A percentile compares a stretch with the other conserved stretches of the same genome.
These are phyloP conservation scores for Tulasnella sp. DNA, from an alignment of 768 basidiomycete species.

Conservation along the genomic window DNA sequence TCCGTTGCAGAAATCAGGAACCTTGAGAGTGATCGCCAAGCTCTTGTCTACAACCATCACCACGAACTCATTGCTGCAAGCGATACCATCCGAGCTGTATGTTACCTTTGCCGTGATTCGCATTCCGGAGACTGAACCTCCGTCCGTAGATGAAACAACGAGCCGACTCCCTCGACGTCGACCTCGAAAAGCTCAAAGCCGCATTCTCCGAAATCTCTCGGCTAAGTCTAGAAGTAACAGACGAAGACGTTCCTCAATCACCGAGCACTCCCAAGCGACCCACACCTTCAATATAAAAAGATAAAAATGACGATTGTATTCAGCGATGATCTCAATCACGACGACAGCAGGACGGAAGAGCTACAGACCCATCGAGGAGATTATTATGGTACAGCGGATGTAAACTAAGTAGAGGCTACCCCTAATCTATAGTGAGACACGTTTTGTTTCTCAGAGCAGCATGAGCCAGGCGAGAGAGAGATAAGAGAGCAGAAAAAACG, in stretches of 20 bases:
- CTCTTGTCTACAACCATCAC: slow-evolving; percentile 91
- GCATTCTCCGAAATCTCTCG: slow-evolving; percentile 87
- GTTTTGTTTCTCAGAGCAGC: slow-evolving; percentile 9
- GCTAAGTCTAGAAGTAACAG: slow-evolving; percentile 53
- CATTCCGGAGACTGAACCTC: neutral
- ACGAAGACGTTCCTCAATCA: slow-evolving; percentile 2
- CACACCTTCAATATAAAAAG: neutral
- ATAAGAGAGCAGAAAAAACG: neutral
- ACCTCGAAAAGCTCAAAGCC: slow-evolving; percentile 72
- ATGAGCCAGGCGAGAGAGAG: neutral
- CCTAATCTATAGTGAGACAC: slow-evolving; percentile 8
- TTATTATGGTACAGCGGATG: slow-evolving; percentile 17
- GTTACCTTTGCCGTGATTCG: slow-evolving; percentile 33
- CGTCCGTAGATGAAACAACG: slow-evolving; percentile 72
- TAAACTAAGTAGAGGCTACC: slow-evolving; percentile 14
- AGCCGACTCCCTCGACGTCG: slow-evolving; percentile 78
- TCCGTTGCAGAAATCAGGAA: slow-evolving; percentile 68
- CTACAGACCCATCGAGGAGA: slow-evolving; percentile 12
- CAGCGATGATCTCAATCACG: slow-evolving; percentile 5
- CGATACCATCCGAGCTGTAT: slow-evolving; percentile 81
- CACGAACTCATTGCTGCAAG: slow-evolving; percentile 92
- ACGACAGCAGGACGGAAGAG: neutral
- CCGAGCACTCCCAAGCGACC: slow-evolving; percentile 8
- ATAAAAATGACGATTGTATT: neutral
- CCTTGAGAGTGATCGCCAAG: slow-evolving; percentile 82